phyloP scores from a whole-genome alignment of 2,329 filamentous ascomycete genomes.

The Fusarium redolens region DNA sequence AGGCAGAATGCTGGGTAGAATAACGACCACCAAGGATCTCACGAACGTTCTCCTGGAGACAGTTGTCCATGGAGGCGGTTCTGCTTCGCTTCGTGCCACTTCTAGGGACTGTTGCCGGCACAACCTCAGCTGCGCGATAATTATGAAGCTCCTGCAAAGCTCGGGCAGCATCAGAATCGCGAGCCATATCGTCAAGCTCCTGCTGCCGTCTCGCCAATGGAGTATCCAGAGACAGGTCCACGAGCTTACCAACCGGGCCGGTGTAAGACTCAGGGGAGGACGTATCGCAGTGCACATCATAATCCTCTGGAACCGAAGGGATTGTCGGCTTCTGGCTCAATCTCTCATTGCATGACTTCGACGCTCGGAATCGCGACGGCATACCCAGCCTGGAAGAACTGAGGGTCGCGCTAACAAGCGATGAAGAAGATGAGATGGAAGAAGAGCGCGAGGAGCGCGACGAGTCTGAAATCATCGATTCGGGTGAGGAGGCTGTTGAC shows the following conservation, averaged over 20 bases:
- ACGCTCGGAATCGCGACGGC: conserved; percentile 72
- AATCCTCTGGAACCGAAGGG: conserved; percentile 68
- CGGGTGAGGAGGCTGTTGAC: conserved; percentile 72
- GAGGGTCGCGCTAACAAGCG: conserved; percentile 69
- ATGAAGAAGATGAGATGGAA: conserved; percentile 72
- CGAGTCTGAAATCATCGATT: conserved; percentile 74
- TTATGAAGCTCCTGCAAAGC: conserved; percentile 71
- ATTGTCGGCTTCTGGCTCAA: conserved; percentile 63
- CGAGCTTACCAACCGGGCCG: conserved; percentile 63
- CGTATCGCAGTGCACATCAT: conserved; percentile 61
- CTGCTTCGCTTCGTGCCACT: conserved; percentile 69
- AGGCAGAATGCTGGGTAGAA: conserved; percentile 43
- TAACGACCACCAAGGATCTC: conserved; percentile 64
- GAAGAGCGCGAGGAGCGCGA: conserved; percentile 72
- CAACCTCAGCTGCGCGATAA: conserved; percentile 56
- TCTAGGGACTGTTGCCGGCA: conserved; percentile 47
- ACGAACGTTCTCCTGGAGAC: conserved; percentile 75
- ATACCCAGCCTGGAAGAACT: conserved; percentile 62
- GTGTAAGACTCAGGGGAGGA: conserved; percentile 69
- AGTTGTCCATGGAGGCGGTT: conserved; percentile 66
- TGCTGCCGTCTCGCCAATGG: conserved; percentile 58
- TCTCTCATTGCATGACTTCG: conserved; percentile 69
- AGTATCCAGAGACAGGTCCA: conserved; percentile 61
- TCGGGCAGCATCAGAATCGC: conserved; percentile 66
- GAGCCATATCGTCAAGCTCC: conserved; percentile 57